phyloP scores from a whole-genome alignment of 2,329 filamentous ascomycete species.

The Aureobasidium lini region DNA sequence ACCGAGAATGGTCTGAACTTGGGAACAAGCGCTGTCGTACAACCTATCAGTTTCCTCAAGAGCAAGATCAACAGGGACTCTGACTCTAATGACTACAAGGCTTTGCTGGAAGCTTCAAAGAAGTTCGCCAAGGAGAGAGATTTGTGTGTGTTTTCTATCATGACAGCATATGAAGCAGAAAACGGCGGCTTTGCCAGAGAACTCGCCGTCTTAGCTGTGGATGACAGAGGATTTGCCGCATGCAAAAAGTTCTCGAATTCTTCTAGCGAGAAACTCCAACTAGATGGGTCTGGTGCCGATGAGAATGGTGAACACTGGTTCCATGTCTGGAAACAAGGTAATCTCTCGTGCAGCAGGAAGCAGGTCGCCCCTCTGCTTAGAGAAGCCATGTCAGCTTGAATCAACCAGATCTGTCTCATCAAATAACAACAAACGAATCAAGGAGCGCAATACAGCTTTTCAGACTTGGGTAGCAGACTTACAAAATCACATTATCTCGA shows the following conservation, averaged over 20 bases:
- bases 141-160: conserved; percentile 58
- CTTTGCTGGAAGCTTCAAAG: conserved; percentile 44
- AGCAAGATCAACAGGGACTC: conserved; percentile 42
- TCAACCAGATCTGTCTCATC: no score
- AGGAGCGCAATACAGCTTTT: no score
- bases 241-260: conserved; percentile 48
- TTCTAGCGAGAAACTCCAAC: conserved; percentile 43
- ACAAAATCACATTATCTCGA: no score
- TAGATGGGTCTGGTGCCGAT: conserved; percentile 40
- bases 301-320: conserved; percentile 39
- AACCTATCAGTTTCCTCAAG: conserved; percentile 54
- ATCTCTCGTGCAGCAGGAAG: conserved; percentile 54
- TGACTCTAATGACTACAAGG: conserved; percentile 22
- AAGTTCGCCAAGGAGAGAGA: conserved; percentile 49
- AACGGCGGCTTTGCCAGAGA: conserved; percentile 56
- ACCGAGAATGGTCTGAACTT: conserved; percentile 47
- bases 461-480: no score
- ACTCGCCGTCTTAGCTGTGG: conserved; percentile 58
- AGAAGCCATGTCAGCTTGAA: conserved; percentile 31
- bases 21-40: conserved; percentile 61
- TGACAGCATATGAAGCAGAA: conserved; percentile 56
- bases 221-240: conserved; percentile 41
- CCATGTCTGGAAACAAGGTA: conserved; percentile 59
- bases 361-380: conserved; percentile 54
- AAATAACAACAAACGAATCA: no score